Percentiles rank a stretch among this genome's conserved stretches.
Conservation (phyloP, 257 asterid species). For the Capsicum pubescens region DNA sequence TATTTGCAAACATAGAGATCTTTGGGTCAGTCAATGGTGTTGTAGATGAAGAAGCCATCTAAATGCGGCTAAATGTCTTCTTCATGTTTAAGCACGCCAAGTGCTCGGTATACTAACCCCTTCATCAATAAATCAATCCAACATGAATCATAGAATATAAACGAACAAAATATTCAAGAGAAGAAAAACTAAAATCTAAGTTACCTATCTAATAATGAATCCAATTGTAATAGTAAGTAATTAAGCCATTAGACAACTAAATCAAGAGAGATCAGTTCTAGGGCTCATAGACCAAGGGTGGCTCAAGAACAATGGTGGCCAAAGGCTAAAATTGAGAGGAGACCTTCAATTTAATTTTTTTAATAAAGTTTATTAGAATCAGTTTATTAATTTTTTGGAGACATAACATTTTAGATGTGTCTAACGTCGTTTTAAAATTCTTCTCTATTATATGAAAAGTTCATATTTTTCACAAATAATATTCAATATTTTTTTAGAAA, state of each 20-base stretch:
- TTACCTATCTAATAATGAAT: background rate
- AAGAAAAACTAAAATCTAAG: background rate
- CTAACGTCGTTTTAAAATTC: no score
- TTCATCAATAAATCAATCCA: slow-evolving; percentile 13
- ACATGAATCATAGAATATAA: background rate
- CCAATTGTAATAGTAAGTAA: background rate
- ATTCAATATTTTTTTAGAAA: no score
- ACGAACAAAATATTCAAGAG: background rate
- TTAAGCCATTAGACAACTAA: background rate
- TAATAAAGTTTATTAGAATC: no score
- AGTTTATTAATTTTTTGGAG: no score
- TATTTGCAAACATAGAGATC: slow-evolving; percentile 65
- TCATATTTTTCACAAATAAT: no score
- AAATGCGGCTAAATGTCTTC: slow-evolving; percentile 50
- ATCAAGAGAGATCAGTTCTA: background rate
- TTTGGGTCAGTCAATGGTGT: slow-evolving; percentile 61
- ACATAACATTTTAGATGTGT: no score
- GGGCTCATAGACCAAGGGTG: background rate
- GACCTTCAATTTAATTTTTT: no score
- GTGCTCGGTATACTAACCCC: background rate
- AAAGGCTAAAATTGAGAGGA: no score
- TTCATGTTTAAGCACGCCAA: slow-evolving; percentile 54
- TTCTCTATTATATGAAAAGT: no score
- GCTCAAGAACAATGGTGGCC: no score
- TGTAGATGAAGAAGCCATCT: slow-evolving; percentile 52